Evolutionary conservation across 1,284 basidiomycete species (phyloP).

Genomic region (Leccinum insolens): DNA sequence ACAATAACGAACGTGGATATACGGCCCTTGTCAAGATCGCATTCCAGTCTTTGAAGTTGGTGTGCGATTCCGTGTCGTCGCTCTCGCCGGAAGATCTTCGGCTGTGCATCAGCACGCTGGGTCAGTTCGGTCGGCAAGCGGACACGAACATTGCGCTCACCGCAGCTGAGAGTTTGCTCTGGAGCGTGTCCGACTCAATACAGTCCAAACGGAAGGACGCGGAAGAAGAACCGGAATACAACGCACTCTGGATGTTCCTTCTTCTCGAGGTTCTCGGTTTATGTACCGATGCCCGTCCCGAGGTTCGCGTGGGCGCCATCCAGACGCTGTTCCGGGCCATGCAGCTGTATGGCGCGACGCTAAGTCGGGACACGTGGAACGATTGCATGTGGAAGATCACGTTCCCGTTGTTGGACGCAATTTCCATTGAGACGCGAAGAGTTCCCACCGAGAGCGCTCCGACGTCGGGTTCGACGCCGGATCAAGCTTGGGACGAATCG

Average conservation of each 20-base stretch:
- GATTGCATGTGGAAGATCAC: constrained; percentile 87
- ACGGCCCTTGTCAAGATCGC: constrained; percentile 81
- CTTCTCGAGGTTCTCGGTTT: constrained; percentile 83
- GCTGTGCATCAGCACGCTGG: constrained; percentile 87
- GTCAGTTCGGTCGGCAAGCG: constrained; percentile 87
- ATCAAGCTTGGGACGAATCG: constrained; percentile 81
- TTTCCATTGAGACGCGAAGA: constrained; percentile 60
- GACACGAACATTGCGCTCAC: constrained; percentile 97
- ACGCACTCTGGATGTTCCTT: constrained; percentile 90
- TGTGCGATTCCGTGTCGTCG: constrained; percentile 89
- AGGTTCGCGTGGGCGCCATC: constrained; percentile 92
- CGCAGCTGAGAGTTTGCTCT: constrained; percentile 85
- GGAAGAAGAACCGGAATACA: constrained; percentile 71
- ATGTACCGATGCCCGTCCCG: constrained; percentile 80
- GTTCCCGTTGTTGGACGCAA: constrained; percentile 83
- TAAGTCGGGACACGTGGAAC: constrained; percentile 84
- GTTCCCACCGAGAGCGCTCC: constrained; percentile 23
- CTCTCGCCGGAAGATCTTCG: constrained; percentile 82
- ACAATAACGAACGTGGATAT: constrained; percentile 64
- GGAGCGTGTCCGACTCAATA: constrained; percentile 93
- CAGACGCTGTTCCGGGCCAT: constrained; percentile 94
- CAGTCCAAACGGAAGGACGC: constrained; percentile 75
- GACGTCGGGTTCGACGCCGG: constrained; percentile 23
- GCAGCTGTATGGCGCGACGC: constrained; percentile 87
- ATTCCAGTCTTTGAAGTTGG: constrained; percentile 91